phyloP scores from a whole-genome alignment of 768 basidiomycete species.

The Pholiota conissans region DNA sequence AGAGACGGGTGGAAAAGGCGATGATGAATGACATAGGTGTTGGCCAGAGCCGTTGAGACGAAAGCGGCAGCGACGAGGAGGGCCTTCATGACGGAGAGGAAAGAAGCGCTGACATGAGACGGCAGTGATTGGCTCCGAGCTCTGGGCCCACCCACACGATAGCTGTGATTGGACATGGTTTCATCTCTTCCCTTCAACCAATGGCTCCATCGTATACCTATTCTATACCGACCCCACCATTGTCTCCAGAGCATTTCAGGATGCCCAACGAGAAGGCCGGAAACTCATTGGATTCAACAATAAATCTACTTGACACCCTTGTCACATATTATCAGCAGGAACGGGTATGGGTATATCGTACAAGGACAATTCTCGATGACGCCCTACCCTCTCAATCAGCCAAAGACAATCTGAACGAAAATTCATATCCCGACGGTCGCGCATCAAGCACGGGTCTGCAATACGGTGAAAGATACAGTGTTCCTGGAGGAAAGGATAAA shows the following conservation, averaged over 20 bases:
- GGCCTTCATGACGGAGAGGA: slow-evolving; percentile 18
- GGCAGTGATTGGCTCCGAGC: not conserved
- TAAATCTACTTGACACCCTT: slow-evolving; percentile 62
- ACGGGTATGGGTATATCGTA: slow-evolving; percentile 70
- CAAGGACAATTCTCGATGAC: slow-evolving; percentile 59
- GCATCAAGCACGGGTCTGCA: not conserved
- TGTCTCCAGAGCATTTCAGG: slow-evolving; percentile 30
- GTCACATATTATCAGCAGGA: slow-evolving; percentile 69
- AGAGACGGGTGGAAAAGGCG: slow-evolving; percentile 51
- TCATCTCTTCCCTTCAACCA: not conserved
- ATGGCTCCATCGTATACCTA: not conserved
- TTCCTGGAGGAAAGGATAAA: slow-evolving; percentile 6
- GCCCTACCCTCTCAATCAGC: slow-evolving; percentile 26
- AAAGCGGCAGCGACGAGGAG: slow-evolving; percentile 12
- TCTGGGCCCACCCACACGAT: not conserved
- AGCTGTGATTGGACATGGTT: not conserved
- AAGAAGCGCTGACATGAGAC: not conserved
- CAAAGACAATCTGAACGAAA: not conserved
- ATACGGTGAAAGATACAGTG: not conserved
- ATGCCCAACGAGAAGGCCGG: slow-evolving; percentile 23
- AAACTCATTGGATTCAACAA: slow-evolving; percentile 44
- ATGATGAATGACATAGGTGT: slow-evolving; percentile 42
- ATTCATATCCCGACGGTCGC: not conserved
- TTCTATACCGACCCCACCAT: slow-evolving; percentile 34
- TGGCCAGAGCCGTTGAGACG: slow-evolving; percentile 22